Evolutionary conservation across 2,329 filamentous ascomycete species (phyloP), one percentile per base, ranked within the genome.

Genomic region (Cylindrodendrum hubeiense): DNA sequence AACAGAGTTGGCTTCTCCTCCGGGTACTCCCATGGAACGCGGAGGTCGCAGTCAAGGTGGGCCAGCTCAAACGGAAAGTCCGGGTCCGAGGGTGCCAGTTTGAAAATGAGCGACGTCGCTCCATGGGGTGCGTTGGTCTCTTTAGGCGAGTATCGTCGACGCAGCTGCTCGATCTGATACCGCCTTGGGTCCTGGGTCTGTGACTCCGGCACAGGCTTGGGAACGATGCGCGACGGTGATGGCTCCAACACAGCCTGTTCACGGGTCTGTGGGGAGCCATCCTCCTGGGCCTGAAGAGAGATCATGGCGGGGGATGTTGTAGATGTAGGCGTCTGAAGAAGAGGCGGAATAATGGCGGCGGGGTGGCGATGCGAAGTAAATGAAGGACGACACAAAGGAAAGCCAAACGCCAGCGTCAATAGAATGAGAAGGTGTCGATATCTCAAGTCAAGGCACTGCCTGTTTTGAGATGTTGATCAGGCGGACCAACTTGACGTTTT

Each of bases 21-120:
- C 19, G 92, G 93, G 77, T 93, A 95, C 19, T 79, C 79, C 10
- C 75, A 76, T 2, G 93, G 93, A 21, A 96, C 84, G 54, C 82
- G 85, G 39, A 96, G 80, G 46, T 88, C 83, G 76, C 92, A 95
- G 43, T 92, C 85, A 33, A 96, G 82, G 41, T 86, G 82, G 26
- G 89, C 85, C 74, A 95, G 82, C 66, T 94, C 91, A 77, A 93
- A 95, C 1, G 93, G 91, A 73, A 96, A 95, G 74, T 96, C 93
- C 0, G 93, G 93, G 75, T 96, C 93, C 6, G 93, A 94, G 5
- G 93, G 93, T 13, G 80, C 81, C 66, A 96, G 80, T 55, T 84
- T 87, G 78, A 95, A 93, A 10, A 83, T 79, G 41, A 95, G 79
- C 17, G 86, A 84, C 0, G 87, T 88, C 3, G 83, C 83, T 52